Evolutionary conservation across 805 yeast species (phyloP).

Genomic region (Kuraishia molischiana): DNA sequence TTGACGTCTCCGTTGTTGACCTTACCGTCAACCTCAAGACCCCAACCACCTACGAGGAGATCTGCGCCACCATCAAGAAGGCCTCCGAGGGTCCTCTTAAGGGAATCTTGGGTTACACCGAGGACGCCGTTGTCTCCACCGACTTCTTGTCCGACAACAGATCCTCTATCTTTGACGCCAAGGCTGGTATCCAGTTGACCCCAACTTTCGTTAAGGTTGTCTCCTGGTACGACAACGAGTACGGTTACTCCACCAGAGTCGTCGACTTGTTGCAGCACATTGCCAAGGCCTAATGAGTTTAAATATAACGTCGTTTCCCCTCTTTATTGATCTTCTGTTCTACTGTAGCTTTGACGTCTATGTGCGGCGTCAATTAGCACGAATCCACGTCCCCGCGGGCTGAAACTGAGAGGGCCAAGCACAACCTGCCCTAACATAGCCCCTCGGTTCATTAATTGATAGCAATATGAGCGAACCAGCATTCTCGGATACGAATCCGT

Average conservation of each 20-base stretch:
- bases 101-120: conserved; percentile 85
- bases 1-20: conserved; percentile 89
- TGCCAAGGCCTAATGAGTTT: conserved; percentile 34
- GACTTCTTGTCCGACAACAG: conserved; percentile 79
- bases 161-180: conserved; percentile 86
- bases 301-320: not conserved
- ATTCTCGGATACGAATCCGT: not conserved
- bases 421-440: too few relatives aligned
- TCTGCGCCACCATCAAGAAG: conserved; percentile 64
- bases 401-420: too few relatives aligned
- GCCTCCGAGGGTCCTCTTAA: conserved; percentile 71
- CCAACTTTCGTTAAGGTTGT: conserved; percentile 85
- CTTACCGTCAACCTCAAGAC: conserved; percentile 76
- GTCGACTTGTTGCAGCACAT: conserved; percentile 81
- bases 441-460: too few relatives aligned
- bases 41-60: conserved; percentile 74
- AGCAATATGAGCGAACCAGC: not conserved
- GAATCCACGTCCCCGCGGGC: too few relatives aligned
- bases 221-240: conserved; percentile 95
- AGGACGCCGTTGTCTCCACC: conserved; percentile 84
- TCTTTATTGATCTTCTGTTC: too few relatives aligned
- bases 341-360: too few relatives aligned
- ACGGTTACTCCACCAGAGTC: conserved; percentile 93
- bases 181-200: conserved; percentile 83
- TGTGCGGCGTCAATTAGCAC: too few relatives aligned